These are phyloP conservation scores for Hericium coralloides DNA, from an alignment of 768 basidiomycete genomes.

Conservation along the genomic window DNA sequence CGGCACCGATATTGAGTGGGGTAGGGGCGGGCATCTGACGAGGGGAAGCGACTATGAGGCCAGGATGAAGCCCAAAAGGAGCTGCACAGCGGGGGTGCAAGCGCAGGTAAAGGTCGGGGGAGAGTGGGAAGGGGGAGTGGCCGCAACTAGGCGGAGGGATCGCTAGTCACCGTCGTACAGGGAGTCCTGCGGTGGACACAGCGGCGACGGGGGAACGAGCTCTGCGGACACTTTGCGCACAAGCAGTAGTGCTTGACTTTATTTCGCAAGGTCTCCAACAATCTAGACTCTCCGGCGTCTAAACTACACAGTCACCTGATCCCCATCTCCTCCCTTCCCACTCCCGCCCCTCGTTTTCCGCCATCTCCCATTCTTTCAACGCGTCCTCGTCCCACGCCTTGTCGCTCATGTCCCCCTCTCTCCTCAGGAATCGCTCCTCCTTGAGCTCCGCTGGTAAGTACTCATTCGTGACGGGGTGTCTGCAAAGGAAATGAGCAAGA, in stretches of 20 bases:
- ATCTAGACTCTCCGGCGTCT: too few species aligned
- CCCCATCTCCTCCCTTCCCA: conserved; percentile 25
- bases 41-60: not conserved
- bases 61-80: not conserved
- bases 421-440: conserved; percentile 28
- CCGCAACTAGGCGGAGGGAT: not conserved
- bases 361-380: conserved; percentile 36
- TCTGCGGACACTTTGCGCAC: too few species aligned
- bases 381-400: conserved; percentile 43
- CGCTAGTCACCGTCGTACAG: too few species aligned
- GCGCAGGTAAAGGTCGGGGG: not conserved
- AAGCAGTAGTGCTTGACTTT: too few species aligned
- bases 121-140: not conserved
- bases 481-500: conserved; percentile 3
- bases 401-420: conserved; percentile 27
- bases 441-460: conserved; percentile 39
- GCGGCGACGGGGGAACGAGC: too few species aligned
- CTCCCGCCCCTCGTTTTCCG: conserved; percentile 27
- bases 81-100: not conserved
- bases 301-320: not conserved
- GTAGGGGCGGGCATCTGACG: not conserved
- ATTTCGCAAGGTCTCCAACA: too few species aligned
- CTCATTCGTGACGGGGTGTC: conserved; percentile 45
- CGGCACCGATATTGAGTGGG: not conserved
- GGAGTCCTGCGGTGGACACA: too few species aligned